A percentile compares a stretch with the other conserved stretches of the same genome.
phyloP scores from a whole-genome alignment of 495 filamentous ascomycete species.

The Collariella sp. region DNA sequence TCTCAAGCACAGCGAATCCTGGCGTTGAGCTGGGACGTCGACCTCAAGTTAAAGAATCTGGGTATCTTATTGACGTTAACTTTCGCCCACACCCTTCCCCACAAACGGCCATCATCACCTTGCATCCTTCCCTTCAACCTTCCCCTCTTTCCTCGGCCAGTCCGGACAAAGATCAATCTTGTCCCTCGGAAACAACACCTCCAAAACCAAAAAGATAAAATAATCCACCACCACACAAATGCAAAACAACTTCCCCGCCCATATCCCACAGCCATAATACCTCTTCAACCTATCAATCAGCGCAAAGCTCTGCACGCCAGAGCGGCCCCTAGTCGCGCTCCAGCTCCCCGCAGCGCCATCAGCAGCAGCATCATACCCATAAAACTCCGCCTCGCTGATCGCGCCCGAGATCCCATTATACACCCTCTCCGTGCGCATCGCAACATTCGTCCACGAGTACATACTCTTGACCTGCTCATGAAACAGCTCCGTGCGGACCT shows the following conservation, averaged over 20 bases:
- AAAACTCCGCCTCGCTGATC: slow-evolving; percentile 78
- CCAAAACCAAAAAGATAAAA: slow-evolving; percentile 74
- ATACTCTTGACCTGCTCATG: slow-evolving; percentile 95
- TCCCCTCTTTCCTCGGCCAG: slow-evolving; percentile 69
- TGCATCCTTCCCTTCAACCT: slow-evolving; percentile 5
- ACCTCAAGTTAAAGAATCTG: background rate
- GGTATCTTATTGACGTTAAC: background rate
- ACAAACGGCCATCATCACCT: background rate
- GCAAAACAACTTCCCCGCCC: slow-evolving; percentile 96
- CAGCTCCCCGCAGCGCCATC: slow-evolving; percentile 49
- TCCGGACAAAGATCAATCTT: slow-evolving; percentile 80
- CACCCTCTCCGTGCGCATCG: slow-evolving; percentile 82
- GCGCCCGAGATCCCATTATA: slow-evolving; percentile 85
- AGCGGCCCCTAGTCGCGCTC: slow-evolving; percentile 65
- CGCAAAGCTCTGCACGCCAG: slow-evolving; percentile 71
- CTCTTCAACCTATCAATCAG: slow-evolving; percentile 90
- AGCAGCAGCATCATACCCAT: slow-evolving; percentile 61
- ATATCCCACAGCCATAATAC: slow-evolving; percentile 99
- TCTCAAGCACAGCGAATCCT: too few species aligned
- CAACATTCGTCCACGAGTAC: slow-evolving; percentile 97
- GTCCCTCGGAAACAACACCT: slow-evolving; percentile 75
- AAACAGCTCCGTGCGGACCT: slow-evolving; percentile 84
- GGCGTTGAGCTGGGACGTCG: too few species aligned
- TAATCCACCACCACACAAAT: slow-evolving; percentile 92
- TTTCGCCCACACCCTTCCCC: background rate